These are phyloP conservation scores for Aspergillus coremiiformis DNA, from an alignment of 495 filamentous ascomycete species.

Conservation along the genomic window DNA sequence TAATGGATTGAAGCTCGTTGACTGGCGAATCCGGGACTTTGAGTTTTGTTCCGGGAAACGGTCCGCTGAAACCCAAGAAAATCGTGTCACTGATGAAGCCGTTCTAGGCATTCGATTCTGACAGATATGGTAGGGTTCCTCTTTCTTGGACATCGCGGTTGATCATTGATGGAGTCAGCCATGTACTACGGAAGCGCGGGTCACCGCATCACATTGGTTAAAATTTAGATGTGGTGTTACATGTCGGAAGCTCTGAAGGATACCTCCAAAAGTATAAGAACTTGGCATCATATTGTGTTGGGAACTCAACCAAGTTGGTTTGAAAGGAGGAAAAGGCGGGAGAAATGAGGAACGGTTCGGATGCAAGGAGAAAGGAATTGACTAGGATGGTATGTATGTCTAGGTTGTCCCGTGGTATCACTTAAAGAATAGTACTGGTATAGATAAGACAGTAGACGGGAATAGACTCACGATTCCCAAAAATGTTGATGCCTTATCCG, in stretches of 20 bases:
- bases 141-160: background rate
- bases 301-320: background rate
- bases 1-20: background rate
- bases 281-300: background rate
- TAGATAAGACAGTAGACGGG: background rate
- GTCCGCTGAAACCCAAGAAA: background rate
- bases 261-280: background rate
- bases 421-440: no score
- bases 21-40: background rate
- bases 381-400: background rate
- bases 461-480: background rate
- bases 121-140: background rate
- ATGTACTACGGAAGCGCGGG: background rate
- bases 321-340: background rate
- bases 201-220: background rate
- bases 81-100: background rate
- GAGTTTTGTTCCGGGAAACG: background rate
- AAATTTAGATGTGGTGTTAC: background rate
- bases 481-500: slow-evolving; percentile 3
- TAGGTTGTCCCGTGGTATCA: background rate
- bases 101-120: background rate
- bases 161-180: background rate
- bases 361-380: background rate
- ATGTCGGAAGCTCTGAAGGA: background rate
- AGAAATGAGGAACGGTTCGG: background rate